phyloP scores from a whole-genome alignment of 495 filamentous ascomycete species.

The Parathielavia hyrcaniae region DNA sequence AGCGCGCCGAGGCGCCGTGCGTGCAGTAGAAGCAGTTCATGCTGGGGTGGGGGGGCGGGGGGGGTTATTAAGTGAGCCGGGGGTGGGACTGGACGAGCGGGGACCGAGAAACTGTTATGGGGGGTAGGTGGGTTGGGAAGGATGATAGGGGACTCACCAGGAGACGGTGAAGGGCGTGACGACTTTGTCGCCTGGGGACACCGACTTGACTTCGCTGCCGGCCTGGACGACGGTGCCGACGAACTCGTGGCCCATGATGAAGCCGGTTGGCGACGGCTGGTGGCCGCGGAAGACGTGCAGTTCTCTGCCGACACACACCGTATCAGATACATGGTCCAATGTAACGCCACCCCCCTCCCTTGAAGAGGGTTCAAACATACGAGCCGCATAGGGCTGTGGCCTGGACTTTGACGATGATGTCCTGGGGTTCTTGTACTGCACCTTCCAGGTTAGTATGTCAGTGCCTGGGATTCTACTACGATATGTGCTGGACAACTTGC shows the following conservation, averaged over 20 bases:
- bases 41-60: constrained; percentile 35
- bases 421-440: constrained; percentile 60
- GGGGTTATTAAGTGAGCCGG: not conserved
- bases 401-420: constrained; percentile 79
- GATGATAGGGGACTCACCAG: constrained; percentile 51
- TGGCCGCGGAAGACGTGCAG: constrained; percentile 85
- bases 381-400: constrained; percentile 88
- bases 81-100: constrained; percentile 8
- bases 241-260: constrained; percentile 71
- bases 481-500: constrained; percentile 23
- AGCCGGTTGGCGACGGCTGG: constrained; percentile 48
- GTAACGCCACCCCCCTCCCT: not conserved
- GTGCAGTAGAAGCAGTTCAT: constrained; percentile 87
- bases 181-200: constrained; percentile 70
- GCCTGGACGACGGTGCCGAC: constrained; percentile 65
- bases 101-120: not conserved
- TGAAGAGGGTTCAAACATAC: constrained; percentile 43
- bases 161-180: constrained; percentile 83
- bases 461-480: not conserved
- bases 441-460: not conserved
- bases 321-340: not conserved
- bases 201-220: constrained; percentile 59
- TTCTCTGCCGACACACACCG: constrained; percentile 48
- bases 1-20: constrained; percentile 75
- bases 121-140: too few species aligned